Conservation (phyloP, 345 rosid species). For the Camelina sativa region DNA sequence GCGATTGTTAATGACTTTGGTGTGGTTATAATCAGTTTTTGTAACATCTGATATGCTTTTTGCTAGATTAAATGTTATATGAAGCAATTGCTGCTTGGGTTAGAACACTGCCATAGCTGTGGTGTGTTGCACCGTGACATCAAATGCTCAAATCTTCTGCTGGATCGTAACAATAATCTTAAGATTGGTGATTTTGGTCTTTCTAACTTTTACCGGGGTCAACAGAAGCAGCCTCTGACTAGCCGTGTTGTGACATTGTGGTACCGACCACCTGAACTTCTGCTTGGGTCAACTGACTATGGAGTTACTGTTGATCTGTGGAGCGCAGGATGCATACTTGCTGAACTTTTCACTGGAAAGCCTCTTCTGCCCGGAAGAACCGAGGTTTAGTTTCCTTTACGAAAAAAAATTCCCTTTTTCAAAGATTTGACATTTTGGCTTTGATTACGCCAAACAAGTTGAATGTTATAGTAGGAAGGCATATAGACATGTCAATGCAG, state of each 20-base stretch:
- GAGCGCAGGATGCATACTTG: constrained; percentile 50
- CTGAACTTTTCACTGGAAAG: constrained; percentile 46
- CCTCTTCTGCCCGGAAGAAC: constrained; percentile 51
- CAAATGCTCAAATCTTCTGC: constrained; percentile 67
- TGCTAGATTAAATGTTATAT: constrained; percentile 69
- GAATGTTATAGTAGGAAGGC: not conserved
- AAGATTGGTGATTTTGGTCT: constrained; percentile 77
- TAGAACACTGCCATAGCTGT: constrained; percentile 67
- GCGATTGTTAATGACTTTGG: not conserved
- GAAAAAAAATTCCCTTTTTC: not conserved
- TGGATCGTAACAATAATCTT: constrained; percentile 60
- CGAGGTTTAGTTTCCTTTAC: constrained; percentile 32
- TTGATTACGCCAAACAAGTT: not conserved
- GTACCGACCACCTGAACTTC: constrained; percentile 51
- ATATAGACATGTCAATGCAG: not conserved
- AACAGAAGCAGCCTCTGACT: constrained; percentile 46
- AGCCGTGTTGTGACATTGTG: constrained; percentile 52
- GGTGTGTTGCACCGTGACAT: constrained; percentile 77
- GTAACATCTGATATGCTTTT: constrained; percentile 11
- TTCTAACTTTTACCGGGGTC: constrained; percentile 53
- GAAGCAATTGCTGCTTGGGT: constrained; percentile 68
- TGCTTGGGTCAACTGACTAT: constrained; percentile 48
- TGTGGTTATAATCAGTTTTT: constrained; percentile 6
- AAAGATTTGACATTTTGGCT: not conserved
- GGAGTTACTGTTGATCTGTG: constrained; percentile 49